Base-by-base conservation (phyloP, 306 rosid species). In the Astragalus glycyphyllos region DNA sequence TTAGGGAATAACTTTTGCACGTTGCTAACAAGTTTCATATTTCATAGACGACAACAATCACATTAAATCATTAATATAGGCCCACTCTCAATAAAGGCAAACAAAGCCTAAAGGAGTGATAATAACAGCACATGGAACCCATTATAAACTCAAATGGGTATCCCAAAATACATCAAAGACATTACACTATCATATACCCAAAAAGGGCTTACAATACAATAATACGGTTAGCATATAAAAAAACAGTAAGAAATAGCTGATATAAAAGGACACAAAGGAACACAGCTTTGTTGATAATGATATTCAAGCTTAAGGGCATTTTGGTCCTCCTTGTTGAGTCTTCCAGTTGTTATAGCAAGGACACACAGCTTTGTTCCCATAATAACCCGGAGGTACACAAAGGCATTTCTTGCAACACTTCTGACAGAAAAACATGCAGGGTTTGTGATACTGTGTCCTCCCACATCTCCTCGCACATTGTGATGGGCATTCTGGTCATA, bases 341-440 rank as follows among this genome's bases (percentile, higher is more conserved):
- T 77, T 77, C 81, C 81, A 77, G 29, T 77, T 77, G 77, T 77
- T 77, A 73, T 77, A 77, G 81, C 81, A 77, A 77, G 81, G 81
- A 62, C 81, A 77, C 46, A 77, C 77, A 10, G 81, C 77, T 64
- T 77, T 77, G 41, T 77, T 77, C 7, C 81, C 81, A 64, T 77
- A 77, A 46, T 70, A 77, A 3, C 81, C 81, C 2, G 81, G 81
- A 10, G 81, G 81, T 5, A 77, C 81, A 55, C 81, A 77, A 11
- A 77, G 58, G 77, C 81, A 77, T 10, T 77, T 77, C 37, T 32
- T 77, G 61, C 81, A 77, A 46, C 81, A 77, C 62, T 77, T 77
- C 81, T 77, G 81, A 77, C 81, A 77, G 77, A 71, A 77, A 65
- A 71, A 71, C 81, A 77, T 77, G 77, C 81, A 77, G 42, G 81